phyloP scores from a whole-genome alignment of 352 stramenopile genomes.

The Globisporangium spiculum region DNA sequence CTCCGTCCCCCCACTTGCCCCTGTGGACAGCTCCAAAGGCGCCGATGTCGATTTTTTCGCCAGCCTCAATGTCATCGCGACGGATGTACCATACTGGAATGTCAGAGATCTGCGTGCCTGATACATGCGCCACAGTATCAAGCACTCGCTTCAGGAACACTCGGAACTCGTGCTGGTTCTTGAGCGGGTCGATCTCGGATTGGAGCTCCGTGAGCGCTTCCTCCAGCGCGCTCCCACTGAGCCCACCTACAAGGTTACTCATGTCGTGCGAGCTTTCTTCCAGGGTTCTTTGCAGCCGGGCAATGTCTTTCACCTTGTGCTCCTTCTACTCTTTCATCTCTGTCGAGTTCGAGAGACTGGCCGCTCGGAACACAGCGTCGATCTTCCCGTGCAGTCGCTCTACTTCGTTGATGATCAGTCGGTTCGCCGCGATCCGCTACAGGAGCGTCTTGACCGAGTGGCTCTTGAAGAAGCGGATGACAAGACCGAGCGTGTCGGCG shows the following conservation, averaged over 20 bases:
- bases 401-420: background rate
- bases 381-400: background rate
- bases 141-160: too few species aligned
- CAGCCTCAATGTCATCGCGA: too few species aligned
- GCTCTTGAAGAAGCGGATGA: background rate
- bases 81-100: too few species aligned
- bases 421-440: background rate
- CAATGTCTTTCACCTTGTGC: slow-evolving; percentile 4
- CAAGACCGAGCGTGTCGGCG: slow-evolving; percentile 11
- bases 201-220: slow-evolving; percentile 2
- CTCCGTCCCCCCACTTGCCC: too few species aligned
- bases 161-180: too few species aligned
- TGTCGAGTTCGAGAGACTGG: background rate
- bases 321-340: background rate
- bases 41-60: too few species aligned
- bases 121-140: too few species aligned
- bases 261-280: background rate
- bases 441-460: background rate
- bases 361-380: background rate
- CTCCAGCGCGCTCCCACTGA: background rate
- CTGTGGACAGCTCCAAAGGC: too few species aligned
- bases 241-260: background rate
- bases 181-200: background rate
- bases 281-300: slow-evolving; percentile 1
- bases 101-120: too few species aligned